A percentile compares a stretch with the other conserved stretches of the same genome.
Conservation (phyloP, 2,329 filamentous ascomycete genomes). For the Fusarium globosum region DNA sequence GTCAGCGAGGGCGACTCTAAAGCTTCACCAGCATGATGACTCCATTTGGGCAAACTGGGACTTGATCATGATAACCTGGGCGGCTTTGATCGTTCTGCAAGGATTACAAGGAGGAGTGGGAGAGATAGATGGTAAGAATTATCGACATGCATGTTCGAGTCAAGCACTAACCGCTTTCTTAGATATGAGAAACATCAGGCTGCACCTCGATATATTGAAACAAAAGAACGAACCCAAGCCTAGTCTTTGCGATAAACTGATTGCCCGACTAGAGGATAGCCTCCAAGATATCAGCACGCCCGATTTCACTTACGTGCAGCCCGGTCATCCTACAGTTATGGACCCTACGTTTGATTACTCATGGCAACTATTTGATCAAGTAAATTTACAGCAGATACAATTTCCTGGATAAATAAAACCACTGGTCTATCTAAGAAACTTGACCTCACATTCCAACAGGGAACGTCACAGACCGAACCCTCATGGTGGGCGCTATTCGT, state of each 20-base stretch:
- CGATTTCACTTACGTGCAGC: constrained; percentile 5
- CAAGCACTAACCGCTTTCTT: not conserved
- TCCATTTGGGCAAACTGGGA: constrained; percentile 20
- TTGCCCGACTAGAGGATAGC: constrained; percentile 1
- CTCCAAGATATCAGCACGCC: constrained; percentile 19
- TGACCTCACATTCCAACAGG: not conserved
- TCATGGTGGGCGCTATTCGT: not conserved
- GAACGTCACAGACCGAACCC: constrained; percentile 13
- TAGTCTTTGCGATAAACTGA: constrained; percentile 15
- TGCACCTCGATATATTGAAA: constrained; percentile 10
- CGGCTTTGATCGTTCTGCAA: constrained; percentile 10
- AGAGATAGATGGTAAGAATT: not conserved
- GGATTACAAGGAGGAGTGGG: constrained; percentile 10
- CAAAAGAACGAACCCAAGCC: constrained; percentile 14
- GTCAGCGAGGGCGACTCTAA: not conserved
- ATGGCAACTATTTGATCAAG: constrained; percentile 16
- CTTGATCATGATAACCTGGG: constrained; percentile 17
- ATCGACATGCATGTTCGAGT: rapidly evolving
- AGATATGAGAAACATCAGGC: constrained; percentile 22
- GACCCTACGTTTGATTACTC: constrained; percentile 17
- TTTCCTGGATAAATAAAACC: not conserved
- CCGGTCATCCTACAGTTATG: constrained; percentile 3
- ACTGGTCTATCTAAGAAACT: rapidly evolving
- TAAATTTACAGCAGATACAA: constrained; percentile 17
- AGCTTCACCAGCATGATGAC: constrained; percentile 17